Base-by-base conservation (phyloP, 2,329 filamentous ascomycete species). In the Clarireedia paspali region DNA sequence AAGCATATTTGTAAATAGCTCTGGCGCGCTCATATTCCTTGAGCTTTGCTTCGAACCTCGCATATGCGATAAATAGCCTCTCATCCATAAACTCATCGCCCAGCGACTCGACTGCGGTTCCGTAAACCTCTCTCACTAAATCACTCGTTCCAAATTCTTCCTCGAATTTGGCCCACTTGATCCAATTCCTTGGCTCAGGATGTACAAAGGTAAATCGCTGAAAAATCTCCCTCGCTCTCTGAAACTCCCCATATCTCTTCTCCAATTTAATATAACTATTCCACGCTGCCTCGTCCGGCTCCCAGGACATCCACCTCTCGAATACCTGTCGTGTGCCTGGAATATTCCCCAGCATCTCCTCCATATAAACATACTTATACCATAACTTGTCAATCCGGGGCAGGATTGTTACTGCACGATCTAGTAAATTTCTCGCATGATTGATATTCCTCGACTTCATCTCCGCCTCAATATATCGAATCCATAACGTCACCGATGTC, bases 291-390 rank as follows among this genome's bases (percentile, higher is more conserved):
- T 97, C 92, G 63, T 96, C 91, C 0, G 94, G 94, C 70, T 96
- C 90, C 94, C 94, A 99, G 60, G 88, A 86, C 87, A 99, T 92
- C 94, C 94, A 99, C 47, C 94, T 81, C 74, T 99, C 94, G 70
- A 97, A 99, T 0, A 97, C 89, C 65, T 96, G 89, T 57, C 94
- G 79, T 2, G 91, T 95, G 38, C 92, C 94, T 3, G 91, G 84
- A 49, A 99, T 85, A 67, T 99, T 96, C 6, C 91, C 91, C 54
- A 99, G 80, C 74, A 92, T 97, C 79, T 99, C 94, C 75, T 97
- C 92, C 87, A 96, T 95, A 71, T 95, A 96, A 26, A 95, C 90
- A 76, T 96, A 99, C 71, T 97, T 97, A 77, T 96, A 99, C 94
- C 94, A 99, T 36, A 99, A 76, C 77, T 97, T 97, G 70, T 97